Percentiles rank a stretch among this genome's conserved stretches.
Evolutionary conservation across 495 filamentous ascomycete genomes (phyloP).

Genomic region (Pseudotulostoma volvatum): DNA sequence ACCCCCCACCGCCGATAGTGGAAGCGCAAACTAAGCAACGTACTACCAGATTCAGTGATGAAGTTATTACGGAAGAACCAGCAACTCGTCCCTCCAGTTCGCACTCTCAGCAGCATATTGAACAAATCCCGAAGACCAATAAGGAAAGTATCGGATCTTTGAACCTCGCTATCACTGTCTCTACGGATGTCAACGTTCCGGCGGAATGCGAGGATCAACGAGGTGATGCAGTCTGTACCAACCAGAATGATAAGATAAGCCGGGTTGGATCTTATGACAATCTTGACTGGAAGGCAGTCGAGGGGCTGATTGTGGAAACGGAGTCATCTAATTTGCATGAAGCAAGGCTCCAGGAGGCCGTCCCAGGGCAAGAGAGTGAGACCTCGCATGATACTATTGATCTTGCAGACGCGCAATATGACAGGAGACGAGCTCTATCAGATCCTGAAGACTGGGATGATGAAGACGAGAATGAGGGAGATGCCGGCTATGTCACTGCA

Average conservation of each 20-base stretch:
- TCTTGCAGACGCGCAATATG: slow-evolving; percentile 7
- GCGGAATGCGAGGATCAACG: no score
- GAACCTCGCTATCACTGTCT: no score
- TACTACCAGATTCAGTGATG: slow-evolving; percentile 7
- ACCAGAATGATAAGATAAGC: no score
- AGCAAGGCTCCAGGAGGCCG: neutral
- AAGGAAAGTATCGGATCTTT: no score
- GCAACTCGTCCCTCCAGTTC: neutral
- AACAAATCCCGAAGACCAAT: no score
- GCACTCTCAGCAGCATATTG: neutral
- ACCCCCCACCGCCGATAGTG: slow-evolving; percentile 19
- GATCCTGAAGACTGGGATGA: slow-evolving; percentile 64
- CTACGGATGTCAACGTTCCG: no score
- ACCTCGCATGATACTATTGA: slow-evolving; percentile 3
- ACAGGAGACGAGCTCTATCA: slow-evolving; percentile 16
- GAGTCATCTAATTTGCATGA: neutral
- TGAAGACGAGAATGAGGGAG: slow-evolving; percentile 65
- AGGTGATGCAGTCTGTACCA: no score
- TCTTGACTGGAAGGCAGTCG: no score
- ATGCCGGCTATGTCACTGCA: slow-evolving; percentile 64
- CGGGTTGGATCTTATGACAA: no score
- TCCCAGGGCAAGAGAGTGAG: neutral
- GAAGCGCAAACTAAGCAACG: slow-evolving; percentile 24
- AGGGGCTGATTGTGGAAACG: no score
- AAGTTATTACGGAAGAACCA: slow-evolving; percentile 6